Percentiles rank a stretch among this genome's conserved stretches.
Evolutionary conservation across 169 alveolate species (phyloP).

Genomic region (Plasmodium malariae): DNA sequence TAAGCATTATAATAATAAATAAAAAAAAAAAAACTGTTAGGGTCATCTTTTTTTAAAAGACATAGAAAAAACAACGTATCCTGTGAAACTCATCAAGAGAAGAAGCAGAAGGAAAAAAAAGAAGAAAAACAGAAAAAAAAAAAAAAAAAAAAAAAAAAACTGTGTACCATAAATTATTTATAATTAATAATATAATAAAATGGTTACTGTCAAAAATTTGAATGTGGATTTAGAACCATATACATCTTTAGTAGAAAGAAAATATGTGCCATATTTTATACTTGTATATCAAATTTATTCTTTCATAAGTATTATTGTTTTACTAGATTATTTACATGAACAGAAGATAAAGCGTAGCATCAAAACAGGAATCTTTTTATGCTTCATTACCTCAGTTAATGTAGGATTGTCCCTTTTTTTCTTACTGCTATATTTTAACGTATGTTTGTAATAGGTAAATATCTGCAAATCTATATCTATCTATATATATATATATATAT

Average conservation of each 20-base stretch:
- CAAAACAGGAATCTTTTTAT: slow-evolving; percentile 19
- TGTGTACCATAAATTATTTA: no score
- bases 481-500: neutral
- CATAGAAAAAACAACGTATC: no score
- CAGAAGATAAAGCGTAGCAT: neutral
- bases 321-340: slow-evolving; percentile 31
- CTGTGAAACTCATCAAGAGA: no score
- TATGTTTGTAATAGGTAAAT: neutral
- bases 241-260: slow-evolving; percentile 27
- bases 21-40: no score
- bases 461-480: neutral
- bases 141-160: no score
- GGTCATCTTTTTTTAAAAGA: no score
- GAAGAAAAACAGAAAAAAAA: no score
- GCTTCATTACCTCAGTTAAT: slow-evolving; percentile 47
- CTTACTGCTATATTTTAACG: slow-evolving; percentile 46
- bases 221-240: slow-evolving; percentile 45
- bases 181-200: slow-evolving; percentile 11
- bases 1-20: no score
- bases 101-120: no score
- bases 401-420: slow-evolving; percentile 51
- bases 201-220: slow-evolving; percentile 5
- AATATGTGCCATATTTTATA: slow-evolving; percentile 47
- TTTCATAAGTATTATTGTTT: slow-evolving; percentile 30
- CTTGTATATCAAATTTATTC: slow-evolving; percentile 34